Percentiles rank a stretch among this genome's conserved stretches.
These are phyloP conservation scores for Erythrobasidium hasegawianum DNA, from an alignment of 1,284 basidiomycete genomes.

Conservation along the genomic window DNA sequence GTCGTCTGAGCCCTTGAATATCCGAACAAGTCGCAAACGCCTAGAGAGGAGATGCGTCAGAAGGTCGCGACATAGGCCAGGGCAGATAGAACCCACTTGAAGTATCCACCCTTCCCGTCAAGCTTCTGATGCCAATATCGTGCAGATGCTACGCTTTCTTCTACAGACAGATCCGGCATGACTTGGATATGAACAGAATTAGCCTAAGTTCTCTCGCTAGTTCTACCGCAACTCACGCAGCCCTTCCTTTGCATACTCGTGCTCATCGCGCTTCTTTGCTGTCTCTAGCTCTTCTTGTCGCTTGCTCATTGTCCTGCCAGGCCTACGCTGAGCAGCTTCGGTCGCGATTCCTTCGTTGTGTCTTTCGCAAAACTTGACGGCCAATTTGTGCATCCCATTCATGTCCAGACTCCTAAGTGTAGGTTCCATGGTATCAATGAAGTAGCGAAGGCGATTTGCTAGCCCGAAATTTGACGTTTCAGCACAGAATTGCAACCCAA, in stretches of 20 bases:
- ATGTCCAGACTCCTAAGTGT: constrained; percentile 2
- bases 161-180: constrained; percentile 15
- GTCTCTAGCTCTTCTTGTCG: constrained; percentile 28
- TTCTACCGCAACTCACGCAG: constrained; percentile 10
- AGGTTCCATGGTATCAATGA: constrained; percentile 17
- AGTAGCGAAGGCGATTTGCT: constrained; percentile 29
- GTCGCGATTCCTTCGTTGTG: constrained; percentile 5
- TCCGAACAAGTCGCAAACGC: constrained; percentile 24
- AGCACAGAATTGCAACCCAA: neutral
- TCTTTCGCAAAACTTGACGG: constrained; percentile 3
- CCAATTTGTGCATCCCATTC: constrained; percentile 20
- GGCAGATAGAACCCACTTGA: constrained; percentile 2
- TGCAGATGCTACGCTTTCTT: constrained; percentile 16
- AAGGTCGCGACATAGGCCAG: too few species aligned
- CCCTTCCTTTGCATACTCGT: constrained; percentile 26
- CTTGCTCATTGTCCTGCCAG: constrained; percentile 30
- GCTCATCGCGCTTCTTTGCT: constrained; percentile 11
- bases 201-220: neutral
- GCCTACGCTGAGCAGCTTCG: constrained; percentile 16
- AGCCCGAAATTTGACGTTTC: neutral
- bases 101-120: constrained; percentile 28
- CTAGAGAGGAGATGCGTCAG: neutral
- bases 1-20: constrained; percentile 20
- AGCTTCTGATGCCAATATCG: constrained; percentile 21
- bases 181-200: constrained; percentile 5